These are phyloP conservation scores for Colletotrichum sp. DNA, from an alignment of 2,329 filamentous ascomycete species.

Conservation along the genomic window DNA sequence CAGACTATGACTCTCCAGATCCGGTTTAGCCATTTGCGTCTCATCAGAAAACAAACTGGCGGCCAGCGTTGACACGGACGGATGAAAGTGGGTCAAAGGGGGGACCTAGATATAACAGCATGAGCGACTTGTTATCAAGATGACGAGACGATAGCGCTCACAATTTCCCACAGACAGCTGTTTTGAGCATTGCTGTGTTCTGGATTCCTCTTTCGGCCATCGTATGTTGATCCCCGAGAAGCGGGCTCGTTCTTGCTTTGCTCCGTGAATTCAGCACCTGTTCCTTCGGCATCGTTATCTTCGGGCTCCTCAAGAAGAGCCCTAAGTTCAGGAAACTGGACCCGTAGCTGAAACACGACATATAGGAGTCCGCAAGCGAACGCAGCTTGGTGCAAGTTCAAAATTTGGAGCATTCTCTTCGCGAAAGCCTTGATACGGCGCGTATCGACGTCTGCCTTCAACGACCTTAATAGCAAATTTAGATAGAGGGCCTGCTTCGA, in stretches of 20 bases:
- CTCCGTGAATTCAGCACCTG: slow-evolving; percentile 43
- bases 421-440: slow-evolving; percentile 95
- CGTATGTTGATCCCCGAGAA: slow-evolving; percentile 59
- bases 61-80: slow-evolving; percentile 87
- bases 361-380: slow-evolving; percentile 96
- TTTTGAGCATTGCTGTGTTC: slow-evolving; percentile 92
- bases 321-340: slow-evolving; percentile 79
- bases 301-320: slow-evolving; percentile 83
- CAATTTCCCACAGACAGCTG: slow-evolving; percentile 91
- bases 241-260: slow-evolving; percentile 29
- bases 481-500: slow-evolving; percentile 97
- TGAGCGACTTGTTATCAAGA: background rate
- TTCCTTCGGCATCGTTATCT: slow-evolving; percentile 56
- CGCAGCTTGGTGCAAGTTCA: slow-evolving; percentile 87
- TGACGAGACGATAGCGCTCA: slow-evolving; percentile 45
- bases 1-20: slow-evolving; percentile 86
- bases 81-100: slow-evolving; percentile 85
- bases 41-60: slow-evolving; percentile 71
- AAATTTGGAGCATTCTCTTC: slow-evolving; percentile 88
- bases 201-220: slow-evolving; percentile 89
- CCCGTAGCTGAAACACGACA: slow-evolving; percentile 80
- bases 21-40: slow-evolving; percentile 83
- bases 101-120: slow-evolving; percentile 50
- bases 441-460: slow-evolving; percentile 90
- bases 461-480: slow-evolving; percentile 85